Percentiles rank a stretch among this genome's conserved stretches.
Evolutionary conservation across 2,329 filamentous ascomycete species (phyloP).

Genomic region (Diaporthe helianthi): DNA sequence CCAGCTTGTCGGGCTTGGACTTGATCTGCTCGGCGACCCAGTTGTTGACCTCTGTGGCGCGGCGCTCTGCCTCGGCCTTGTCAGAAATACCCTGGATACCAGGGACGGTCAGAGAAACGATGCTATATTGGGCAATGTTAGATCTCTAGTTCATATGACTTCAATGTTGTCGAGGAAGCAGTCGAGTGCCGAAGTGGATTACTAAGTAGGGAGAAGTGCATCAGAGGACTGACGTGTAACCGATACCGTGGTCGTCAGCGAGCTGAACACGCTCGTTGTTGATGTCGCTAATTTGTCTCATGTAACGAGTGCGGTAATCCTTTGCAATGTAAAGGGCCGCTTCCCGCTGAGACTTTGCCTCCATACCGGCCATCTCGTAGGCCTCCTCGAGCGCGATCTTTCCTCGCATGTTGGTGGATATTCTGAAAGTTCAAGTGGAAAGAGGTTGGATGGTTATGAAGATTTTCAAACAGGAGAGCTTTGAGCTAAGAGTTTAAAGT

Average conservation of each 20-base stretch:
- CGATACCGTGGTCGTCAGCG: constrained; percentile 50
- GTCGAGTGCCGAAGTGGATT: background rate
- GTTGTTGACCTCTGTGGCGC: constrained; percentile 53
- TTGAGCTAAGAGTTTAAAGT: background rate
- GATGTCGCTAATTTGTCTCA: constrained; percentile 35
- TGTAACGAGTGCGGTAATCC: constrained; percentile 27
- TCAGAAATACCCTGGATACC: constrained; percentile 56
- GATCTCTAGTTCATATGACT: background rate
- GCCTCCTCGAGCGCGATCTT: constrained; percentile 34
- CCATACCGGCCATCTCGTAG: constrained; percentile 28
- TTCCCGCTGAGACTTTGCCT: constrained; percentile 31
- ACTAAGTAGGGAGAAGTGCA: no score
- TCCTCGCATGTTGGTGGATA: constrained; percentile 21
- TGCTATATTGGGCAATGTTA: background rate
- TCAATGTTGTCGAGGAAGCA: background rate
- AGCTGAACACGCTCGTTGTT: constrained; percentile 38
- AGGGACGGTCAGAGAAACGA: constrained; percentile 55
- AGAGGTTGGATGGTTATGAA: background rate
- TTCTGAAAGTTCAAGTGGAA: background rate
- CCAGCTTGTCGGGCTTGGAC: constrained; percentile 49
- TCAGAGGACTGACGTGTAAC: constrained; percentile 44
- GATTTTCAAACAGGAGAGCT: background rate
- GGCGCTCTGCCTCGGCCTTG: constrained; percentile 47
- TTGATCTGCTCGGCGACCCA: constrained; percentile 49
- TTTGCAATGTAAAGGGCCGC: constrained; percentile 28